Evolutionary conservation across 73 alveolate genomes (phyloP).

Genomic region (Paramecium primaurelia): DNA sequence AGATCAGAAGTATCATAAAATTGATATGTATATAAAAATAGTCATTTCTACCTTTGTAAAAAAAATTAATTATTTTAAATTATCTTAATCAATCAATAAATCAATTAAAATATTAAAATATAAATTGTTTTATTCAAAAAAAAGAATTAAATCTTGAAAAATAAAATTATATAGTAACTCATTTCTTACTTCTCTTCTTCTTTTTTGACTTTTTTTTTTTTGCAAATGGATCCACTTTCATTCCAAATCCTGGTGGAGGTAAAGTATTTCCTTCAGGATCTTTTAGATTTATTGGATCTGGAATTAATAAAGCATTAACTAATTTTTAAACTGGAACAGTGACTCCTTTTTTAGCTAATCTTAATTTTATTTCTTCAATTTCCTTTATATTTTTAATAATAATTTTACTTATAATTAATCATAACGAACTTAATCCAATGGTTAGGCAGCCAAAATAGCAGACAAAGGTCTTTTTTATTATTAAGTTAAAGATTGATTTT

Average conservation of each 20-base stretch:
- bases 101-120: no score
- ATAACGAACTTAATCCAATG: background rate
- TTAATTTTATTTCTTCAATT: constrained; percentile 28
- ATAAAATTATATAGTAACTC: background rate
- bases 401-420: background rate
- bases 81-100: no score
- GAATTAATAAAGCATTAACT: constrained; percentile 8
- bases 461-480: background rate
- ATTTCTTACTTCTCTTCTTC: constrained; percentile 27
- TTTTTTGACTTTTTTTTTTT: constrained; percentile 13
- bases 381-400: background rate
- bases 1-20: background rate
- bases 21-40: background rate
- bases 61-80: background rate
- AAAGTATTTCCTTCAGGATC: background rate
- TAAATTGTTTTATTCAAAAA: background rate
- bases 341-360: constrained; percentile 24
- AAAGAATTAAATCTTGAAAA: background rate
- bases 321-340: constrained; percentile 1
- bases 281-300: background rate
- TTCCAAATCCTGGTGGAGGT: constrained; percentile 34
- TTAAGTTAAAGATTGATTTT: background rate
- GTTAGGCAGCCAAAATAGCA: constrained; percentile 15
- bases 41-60: background rate
- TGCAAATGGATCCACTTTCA: constrained; percentile 18